Percentiles rank a stretch among this genome's conserved stretches.
These are phyloP conservation scores for Russula virescens DNA, from an alignment of 768 basidiomycete species.

Conservation along the genomic window DNA sequence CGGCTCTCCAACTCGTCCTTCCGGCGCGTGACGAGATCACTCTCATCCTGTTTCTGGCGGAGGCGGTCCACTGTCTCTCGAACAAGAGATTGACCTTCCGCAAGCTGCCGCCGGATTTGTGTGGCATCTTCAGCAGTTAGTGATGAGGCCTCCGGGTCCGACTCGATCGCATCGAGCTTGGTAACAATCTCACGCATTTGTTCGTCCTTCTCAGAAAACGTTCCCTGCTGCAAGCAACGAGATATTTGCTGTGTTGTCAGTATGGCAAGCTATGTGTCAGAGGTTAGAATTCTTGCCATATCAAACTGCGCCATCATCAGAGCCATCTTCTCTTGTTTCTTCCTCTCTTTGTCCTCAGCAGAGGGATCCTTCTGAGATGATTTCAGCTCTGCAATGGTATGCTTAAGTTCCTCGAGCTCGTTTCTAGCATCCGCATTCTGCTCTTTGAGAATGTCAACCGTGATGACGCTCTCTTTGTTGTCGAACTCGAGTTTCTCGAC, in stretches of 20 bases:
- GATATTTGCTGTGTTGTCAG: constrained; percentile 13
- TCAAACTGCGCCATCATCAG: constrained; percentile 99
- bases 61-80: constrained; percentile 88
- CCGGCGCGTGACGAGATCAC: constrained; percentile 73
- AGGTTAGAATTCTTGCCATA: constrained; percentile 49
- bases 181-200: constrained; percentile 78
- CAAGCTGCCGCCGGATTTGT: constrained; percentile 78
- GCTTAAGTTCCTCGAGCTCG: constrained; percentile 87
- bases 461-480: constrained; percentile 90
- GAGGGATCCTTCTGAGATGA: constrained; percentile 76
- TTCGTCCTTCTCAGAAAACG: constrained; percentile 93
- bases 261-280: not conserved
- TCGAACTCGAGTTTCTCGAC: constrained; percentile 92
- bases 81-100: constrained; percentile 79
- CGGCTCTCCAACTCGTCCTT: constrained; percentile 85
- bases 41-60: constrained; percentile 87
- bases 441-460: constrained; percentile 91
- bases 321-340: constrained; percentile 99
- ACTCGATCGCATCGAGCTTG: constrained; percentile 80
- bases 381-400: constrained; percentile 73
- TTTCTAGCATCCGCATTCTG: constrained; percentile 81
- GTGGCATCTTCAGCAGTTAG: constrained; percentile 74
- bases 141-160: constrained; percentile 45
- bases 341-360: constrained; percentile 96
- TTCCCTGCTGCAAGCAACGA: constrained; percentile 60